Evolutionary conservation across 768 basidiomycete genomes (phyloP).

Genomic region (Dendrothele bispora): DNA sequence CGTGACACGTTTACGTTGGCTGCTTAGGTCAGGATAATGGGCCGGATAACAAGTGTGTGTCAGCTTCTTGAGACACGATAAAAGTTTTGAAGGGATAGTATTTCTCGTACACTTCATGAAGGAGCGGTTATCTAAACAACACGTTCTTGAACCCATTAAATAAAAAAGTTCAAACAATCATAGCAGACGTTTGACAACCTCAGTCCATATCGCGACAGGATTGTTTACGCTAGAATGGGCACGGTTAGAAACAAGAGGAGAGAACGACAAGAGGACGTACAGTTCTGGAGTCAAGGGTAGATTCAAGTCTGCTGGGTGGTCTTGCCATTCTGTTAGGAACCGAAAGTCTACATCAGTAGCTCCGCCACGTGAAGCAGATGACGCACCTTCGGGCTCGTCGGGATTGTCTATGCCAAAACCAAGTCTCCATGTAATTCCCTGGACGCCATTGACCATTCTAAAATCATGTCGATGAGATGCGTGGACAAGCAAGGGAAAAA

Average conservation of each 20-base stretch:
- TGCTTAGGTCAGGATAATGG: too few species aligned
- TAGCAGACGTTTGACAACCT: background rate
- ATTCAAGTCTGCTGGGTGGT: conserved; percentile 30
- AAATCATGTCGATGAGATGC: too few species aligned
- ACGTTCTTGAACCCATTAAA: too few species aligned
- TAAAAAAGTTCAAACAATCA: background rate
- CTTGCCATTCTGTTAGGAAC: conserved; percentile 29
- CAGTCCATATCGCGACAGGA: conserved; percentile 6
- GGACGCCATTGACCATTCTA: conserved; percentile 55
- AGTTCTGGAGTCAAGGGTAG: conserved; percentile 28
- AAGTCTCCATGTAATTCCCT: conserved; percentile 66
- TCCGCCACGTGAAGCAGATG: background rate
- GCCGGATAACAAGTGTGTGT: too few species aligned
- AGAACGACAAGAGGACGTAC: conserved; percentile 20
- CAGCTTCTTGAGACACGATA: too few species aligned
- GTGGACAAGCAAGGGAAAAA: conserved; percentile 2
- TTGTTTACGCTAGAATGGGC: conserved; percentile 3
- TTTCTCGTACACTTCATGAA: too few species aligned
- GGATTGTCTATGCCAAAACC: conserved; percentile 56
- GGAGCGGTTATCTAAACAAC: too few species aligned
- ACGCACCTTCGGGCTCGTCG: conserved; percentile 53
- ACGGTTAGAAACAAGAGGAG: background rate
- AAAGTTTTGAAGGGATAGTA: too few species aligned
- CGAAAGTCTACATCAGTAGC: background rate
- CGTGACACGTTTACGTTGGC: too few species aligned